Evolutionary conservation across 371 early-diverging fungal species (phyloP), one percentile per base, ranked within the genome.

Genomic region (Rhizopus delemar): DNA sequence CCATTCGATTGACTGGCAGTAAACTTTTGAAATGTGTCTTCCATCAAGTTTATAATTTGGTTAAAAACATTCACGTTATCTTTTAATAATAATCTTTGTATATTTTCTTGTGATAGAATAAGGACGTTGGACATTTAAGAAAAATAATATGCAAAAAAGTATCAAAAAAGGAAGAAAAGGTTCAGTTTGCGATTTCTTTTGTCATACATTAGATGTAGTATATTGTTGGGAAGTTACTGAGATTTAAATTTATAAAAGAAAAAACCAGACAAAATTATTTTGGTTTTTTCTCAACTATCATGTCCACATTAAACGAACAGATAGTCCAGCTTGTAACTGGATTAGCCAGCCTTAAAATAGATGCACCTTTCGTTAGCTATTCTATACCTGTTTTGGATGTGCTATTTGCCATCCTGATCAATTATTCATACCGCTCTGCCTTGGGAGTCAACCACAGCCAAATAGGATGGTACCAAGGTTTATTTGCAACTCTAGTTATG

Each of bases 401-500:
- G 6, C 39, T 85, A 28, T 81, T 81, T 63, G 83, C 82, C 9
- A 72, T 85, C 35, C 67, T 79, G 48, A 73, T 85, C 60, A 62
- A 80, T 22, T 81, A 82, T 59, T 73, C 74, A 8, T 85, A 85
- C 54, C 78, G 83, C 11, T 70, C 72, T 41, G 78, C 80, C 2
- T 62, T 85, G 6, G 78, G 80, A 12, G 73, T 71, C 4, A 74
- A 66, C 22, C 71, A 75, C 60, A 60, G 53, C 8, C 66, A 71
- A 39, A 68, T 80, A 56, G 77, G 77, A 8, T 80, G 80, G 80
- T 73, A 72, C 16, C 85, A 85, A 51, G 83, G 81, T 12, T 57
- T 80, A 7, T 43, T 85, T n/a, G 82, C 85, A 8, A 77, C 81
- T 8, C 55, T 82, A 3, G 75, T 78, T 28, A 83, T 83, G 81